These are phyloP conservation scores for Fragaria nilgerrensis DNA, from an alignment of 306 rosid species.

Conservation along the genomic window DNA sequence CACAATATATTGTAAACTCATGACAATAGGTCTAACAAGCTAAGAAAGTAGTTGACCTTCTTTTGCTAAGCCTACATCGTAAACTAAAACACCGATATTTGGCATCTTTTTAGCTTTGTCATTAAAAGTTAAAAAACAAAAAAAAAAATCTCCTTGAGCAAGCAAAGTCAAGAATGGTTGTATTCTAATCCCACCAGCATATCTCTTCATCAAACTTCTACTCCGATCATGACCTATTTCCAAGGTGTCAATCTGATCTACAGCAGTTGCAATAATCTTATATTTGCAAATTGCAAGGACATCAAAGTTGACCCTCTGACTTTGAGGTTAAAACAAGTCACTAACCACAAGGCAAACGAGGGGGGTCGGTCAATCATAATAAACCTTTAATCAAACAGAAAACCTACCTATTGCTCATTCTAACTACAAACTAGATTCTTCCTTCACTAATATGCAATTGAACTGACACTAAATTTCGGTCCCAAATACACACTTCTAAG, in stretches of 20 bases:
- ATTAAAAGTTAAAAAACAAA: neutral
- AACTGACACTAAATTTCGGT: too few relatives aligned
- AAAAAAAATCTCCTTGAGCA: neutral
- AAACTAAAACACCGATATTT: neutral
- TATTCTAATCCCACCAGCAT: neutral
- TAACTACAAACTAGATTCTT: neutral
- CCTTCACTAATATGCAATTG: neutral
- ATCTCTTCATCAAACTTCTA: neutral
- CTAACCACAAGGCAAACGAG: neutral
- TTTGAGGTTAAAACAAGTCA: neutral
- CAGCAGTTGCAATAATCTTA: neutral
- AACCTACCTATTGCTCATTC: neutral
- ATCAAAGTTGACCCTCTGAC: neutral
- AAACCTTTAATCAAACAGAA: neutral
- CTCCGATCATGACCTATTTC: neutral
- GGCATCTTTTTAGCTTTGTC: neutral
- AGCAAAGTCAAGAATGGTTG: neutral
- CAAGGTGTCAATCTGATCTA: slow-evolving; percentile 2
- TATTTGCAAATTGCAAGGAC: neutral
- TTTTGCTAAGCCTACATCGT: neutral
- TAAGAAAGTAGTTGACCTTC: neutral
- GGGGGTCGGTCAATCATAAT: neutral
- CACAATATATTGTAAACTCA: neutral
- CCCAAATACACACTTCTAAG: too few relatives aligned
- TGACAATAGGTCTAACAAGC: neutral